Conservation (phyloP, 2,329 filamentous ascomycete species). For the Aspergillus sp. region DNA sequence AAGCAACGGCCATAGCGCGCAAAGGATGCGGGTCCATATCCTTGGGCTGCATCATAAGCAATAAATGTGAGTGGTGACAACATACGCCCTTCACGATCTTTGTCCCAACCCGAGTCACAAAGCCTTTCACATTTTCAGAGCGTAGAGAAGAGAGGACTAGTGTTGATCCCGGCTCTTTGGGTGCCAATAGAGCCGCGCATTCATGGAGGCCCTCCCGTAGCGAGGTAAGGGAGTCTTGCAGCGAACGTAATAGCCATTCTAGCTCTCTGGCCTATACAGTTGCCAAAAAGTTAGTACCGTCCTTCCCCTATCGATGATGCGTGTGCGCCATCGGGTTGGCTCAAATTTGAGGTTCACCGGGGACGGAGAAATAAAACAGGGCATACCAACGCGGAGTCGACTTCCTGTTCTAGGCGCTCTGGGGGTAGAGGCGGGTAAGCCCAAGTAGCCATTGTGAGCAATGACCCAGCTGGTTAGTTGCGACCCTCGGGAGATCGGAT, state of each 20-base stretch:
- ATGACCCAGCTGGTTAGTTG: neutral
- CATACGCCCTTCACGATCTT: conserved; percentile 85
- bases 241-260: conserved; percentile 62
- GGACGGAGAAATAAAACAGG: conserved; percentile 9
- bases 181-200: conserved; percentile 82
- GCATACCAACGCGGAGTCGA: conserved; percentile 55
- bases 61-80: conserved; percentile 20
- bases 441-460: conserved; percentile 58
- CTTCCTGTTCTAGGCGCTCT: conserved; percentile 53
- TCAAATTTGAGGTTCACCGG: neutral
- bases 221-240: conserved; percentile 62
- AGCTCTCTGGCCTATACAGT: conserved; percentile 56
- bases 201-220: conserved; percentile 77
- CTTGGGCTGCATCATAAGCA: neutral
- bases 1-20: conserved; percentile 4
- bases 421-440: conserved; percentile 60
- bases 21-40: neutral
- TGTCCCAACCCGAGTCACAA: conserved; percentile 86
- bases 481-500: neutral
- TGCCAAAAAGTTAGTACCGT: conserved; percentile 3
- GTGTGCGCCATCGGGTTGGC: neutral
- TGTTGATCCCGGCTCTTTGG: conserved; percentile 81
- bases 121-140: conserved; percentile 88
- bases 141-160: conserved; percentile 84
- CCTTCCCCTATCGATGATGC: neutral